These are phyloP conservation scores for Brassica balearica DNA, from an alignment of 441 rosid species.

Conservation along the genomic window DNA sequence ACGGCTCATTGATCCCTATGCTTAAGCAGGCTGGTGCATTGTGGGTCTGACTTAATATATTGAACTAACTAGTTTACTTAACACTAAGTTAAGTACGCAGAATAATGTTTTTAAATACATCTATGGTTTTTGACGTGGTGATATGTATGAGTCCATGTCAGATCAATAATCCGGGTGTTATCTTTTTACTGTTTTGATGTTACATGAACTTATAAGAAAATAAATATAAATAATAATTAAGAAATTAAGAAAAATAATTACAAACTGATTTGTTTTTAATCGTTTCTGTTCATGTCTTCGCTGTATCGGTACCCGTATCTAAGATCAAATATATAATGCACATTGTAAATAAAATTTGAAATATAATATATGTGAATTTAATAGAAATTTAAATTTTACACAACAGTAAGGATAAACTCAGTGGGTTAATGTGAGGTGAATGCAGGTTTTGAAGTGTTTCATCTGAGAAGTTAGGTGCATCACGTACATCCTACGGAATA, in stretches of 20 bases:
- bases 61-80: constrained; percentile 7
- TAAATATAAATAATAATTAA: neutral
- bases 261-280: neutral
- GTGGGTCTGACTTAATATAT: constrained; percentile 49
- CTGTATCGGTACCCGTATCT: neutral
- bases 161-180: constrained; percentile 18
- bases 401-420: too few relatives aligned
- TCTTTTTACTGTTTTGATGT: neutral
- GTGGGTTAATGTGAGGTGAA: too few relatives aligned
- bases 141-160: constrained; percentile 25
- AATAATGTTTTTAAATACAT: constrained; percentile 32
- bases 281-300: neutral
- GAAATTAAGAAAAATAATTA: neutral
- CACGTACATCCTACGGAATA: too few relatives aligned
- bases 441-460: too few relatives aligned
- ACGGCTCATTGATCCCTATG: constrained; percentile 65
- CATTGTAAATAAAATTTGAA: too few relatives aligned
- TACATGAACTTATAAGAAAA: neutral
- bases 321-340: too few relatives aligned
- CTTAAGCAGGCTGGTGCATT: constrained; percentile 73
- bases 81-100: constrained; percentile 37
- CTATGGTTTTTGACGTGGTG: constrained; percentile 32
- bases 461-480: too few relatives aligned
- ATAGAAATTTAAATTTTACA: too few relatives aligned
- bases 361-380: too few relatives aligned